These are phyloP conservation scores for Gaillardinia entomophila DNA, from an alignment of 805 yeast species.

Conservation along the genomic window DNA sequence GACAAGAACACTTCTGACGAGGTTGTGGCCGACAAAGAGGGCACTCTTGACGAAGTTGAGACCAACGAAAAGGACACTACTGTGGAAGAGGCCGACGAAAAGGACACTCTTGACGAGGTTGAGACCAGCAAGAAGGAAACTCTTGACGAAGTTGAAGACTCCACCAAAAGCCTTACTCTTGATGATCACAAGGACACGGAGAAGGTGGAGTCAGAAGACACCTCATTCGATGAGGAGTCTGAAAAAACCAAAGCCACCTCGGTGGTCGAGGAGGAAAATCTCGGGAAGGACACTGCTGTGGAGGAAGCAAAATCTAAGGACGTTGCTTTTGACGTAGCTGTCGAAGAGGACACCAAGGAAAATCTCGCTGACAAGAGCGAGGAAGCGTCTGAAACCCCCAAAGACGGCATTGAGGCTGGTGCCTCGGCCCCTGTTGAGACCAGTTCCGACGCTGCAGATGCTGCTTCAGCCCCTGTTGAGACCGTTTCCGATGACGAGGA, in stretches of 20 bases:
- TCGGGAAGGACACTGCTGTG: conserved; percentile 8
- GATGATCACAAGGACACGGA: conserved; percentile 1
- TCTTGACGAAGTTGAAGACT: conserved; percentile 3
- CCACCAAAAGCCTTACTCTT: not conserved
- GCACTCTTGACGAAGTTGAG: conserved; percentile 2
- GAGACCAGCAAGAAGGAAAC: conserved; percentile 3
- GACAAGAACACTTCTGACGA: conserved; percentile 3
- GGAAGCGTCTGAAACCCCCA: not conserved
- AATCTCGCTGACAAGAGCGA: not conserved
- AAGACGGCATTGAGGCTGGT: not conserved
- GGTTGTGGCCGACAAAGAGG: conserved; percentile 2
- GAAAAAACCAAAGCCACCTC: conserved; percentile 3
- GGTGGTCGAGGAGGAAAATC: conserved; percentile 5
- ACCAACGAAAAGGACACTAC: conserved; percentile 6
- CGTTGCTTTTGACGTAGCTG: not conserved
- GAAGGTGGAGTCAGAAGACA: conserved; percentile 7
- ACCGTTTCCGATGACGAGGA: conserved; percentile 12
- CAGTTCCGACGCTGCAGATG: no score
- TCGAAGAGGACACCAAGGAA: not conserved
- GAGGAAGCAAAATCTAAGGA: conserved; percentile 3
- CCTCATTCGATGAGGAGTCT: not conserved
- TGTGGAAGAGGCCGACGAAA: conserved; percentile 4
- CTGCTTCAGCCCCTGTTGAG: no score
- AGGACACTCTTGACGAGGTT: conserved; percentile 1
- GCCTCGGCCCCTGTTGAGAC: not conserved